Base-by-base conservation (phyloP, 345 rosid species). In the Linum tenue region DNA sequence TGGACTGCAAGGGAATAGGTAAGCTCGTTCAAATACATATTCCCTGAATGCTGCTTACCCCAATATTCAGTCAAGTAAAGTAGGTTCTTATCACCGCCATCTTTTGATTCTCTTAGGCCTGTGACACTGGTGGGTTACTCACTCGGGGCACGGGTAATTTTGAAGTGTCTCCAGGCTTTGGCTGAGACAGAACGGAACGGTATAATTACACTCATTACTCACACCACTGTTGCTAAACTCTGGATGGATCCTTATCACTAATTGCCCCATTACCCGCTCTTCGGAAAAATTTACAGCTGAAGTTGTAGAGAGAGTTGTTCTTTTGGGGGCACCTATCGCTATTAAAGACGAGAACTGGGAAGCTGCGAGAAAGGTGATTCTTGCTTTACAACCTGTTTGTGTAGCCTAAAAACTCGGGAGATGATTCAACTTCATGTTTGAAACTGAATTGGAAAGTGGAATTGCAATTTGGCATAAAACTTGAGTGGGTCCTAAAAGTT, bases 1-100 rank as follows among this genome's bases (percentile, higher is more conserved):
- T 72, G 99, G 97, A 59, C 77, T 86, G 77, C 97, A 94, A 73
- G 99, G 99, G 65, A 85, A 90, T 85, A 83, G 98, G 98, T 90
- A 79, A 17, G 56, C 37, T 55, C 10, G 55, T 72, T 38, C 43
- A 56, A 9, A 48, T 48, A 22, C 31, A 22, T 22, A 22, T 22
- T 22, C 31, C 31, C 31, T 22, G 31, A 22, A 37, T 59, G 48
- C 10, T 17, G 39, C 42, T 61, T 16, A 48, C 71, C 39, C 53
- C 51, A 64, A 59, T 12, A 39, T 56, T 55, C 60, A 37, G 22
- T 5, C 12, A 61, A 60, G 37, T 55, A 39, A 48, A 17, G 58
- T 36, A 51, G 1, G 31, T 60, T 59, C 48, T 12, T 50, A 11
- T 36, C 14, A 64, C 41, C 50, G 68, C 72, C 39, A 55, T 31